Base-by-base conservation (phyloP, 768 basidiomycete species). In the Kwoniella sp. region DNA sequence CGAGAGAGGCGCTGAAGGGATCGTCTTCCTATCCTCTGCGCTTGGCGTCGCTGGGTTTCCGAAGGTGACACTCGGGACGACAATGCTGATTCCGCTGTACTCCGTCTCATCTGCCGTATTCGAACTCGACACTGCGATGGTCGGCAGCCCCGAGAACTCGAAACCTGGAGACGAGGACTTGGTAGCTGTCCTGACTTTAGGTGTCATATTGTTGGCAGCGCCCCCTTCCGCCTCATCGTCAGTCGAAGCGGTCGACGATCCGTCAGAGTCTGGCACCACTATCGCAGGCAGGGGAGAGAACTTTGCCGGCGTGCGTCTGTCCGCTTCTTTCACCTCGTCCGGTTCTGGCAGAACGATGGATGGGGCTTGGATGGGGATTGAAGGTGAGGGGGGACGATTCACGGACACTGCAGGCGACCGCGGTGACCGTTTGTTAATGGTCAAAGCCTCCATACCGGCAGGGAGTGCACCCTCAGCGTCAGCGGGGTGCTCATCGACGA, bases 31-130 rank as follows among this genome's bases (percentile, higher is more conserved):
- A n/a, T n/a, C n/a, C n/a, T n/a, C n/a, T n/a, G n/a, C n/a, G n/a
- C n/a, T n/a, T n/a, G n/a, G n/a, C n/a, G n/a, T n/a, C n/a, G n/a
- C n/a, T n/a, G n/a, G n/a, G 15, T 51, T 44, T 26, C 47, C 61
- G 25, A 63, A 53, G 25, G 51, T 57, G 52, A 67, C 59, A 14
- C 50, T 56, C 15, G 65, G 65, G 17, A 67, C 59, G 10, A 53
- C 20, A 34, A 53, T 57, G 58, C 53, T 60, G 58, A 59, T 66
- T 55, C 26, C 63, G 39, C 27, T 58, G 46, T 3, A 19, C 6
- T 36, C 28, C 27, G 64, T 56, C 1, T 50, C 64, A 40, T 67
- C 56, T 12, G 60, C 33, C 0, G 60, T 59, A 39, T 70, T 64
- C 32, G 46, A 47, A 19, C 59, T 50, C 1, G 67, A 60, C 5